A percentile compares a stretch with the other conserved stretches of the same genome.
phyloP scores from a whole-genome alignment of 495 filamentous ascomycete genomes.

The Penicillium maclennaniae region DNA sequence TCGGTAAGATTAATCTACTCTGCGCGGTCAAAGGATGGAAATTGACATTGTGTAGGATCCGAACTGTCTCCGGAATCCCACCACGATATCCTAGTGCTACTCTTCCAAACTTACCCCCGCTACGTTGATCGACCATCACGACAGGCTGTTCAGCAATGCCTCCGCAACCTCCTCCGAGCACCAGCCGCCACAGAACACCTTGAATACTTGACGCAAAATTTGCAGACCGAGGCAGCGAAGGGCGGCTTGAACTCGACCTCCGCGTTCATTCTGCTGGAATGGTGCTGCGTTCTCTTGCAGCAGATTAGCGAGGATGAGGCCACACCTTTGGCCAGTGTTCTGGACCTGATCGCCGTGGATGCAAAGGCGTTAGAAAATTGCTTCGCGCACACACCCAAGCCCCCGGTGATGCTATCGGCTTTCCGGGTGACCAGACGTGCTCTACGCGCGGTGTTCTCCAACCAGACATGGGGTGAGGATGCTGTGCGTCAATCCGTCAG shows the following conservation, averaged over 20 bases:
- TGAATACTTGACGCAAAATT: constrained; percentile 53
- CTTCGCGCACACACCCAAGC: constrained; percentile 56
- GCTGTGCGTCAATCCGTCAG: constrained; percentile 60
- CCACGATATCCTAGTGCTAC: constrained; percentile 55
- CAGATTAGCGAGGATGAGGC: constrained; percentile 48
- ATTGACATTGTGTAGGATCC: constrained; percentile 23
- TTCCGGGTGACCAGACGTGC: constrained; percentile 69
- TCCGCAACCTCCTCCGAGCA: constrained; percentile 60
- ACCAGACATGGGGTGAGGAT: constrained; percentile 51
- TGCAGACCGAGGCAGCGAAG: constrained; percentile 66
- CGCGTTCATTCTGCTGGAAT: constrained; percentile 87
- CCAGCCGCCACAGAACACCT: constrained; percentile 48
- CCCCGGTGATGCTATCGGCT: constrained; percentile 59
- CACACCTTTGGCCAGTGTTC: constrained; percentile 61
- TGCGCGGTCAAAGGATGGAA: not conserved
- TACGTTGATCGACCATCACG: constrained; percentile 84
- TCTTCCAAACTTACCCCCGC: constrained; percentile 81
- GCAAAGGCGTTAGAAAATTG: constrained; percentile 75
- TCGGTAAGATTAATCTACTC: constrained; percentile 27
- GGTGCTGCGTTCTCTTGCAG: constrained; percentile 75
- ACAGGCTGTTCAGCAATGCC: constrained; percentile 71
- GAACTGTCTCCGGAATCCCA: constrained; percentile 34
- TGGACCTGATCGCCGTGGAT: constrained; percentile 56
- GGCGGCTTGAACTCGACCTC: constrained; percentile 67
- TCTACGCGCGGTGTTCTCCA: constrained; percentile 63